Percentiles rank a stretch among this genome's conserved stretches.
phyloP scores from a whole-genome alignment of 2,329 filamentous ascomycete species.

The Raffaelea deltoideospora region DNA sequence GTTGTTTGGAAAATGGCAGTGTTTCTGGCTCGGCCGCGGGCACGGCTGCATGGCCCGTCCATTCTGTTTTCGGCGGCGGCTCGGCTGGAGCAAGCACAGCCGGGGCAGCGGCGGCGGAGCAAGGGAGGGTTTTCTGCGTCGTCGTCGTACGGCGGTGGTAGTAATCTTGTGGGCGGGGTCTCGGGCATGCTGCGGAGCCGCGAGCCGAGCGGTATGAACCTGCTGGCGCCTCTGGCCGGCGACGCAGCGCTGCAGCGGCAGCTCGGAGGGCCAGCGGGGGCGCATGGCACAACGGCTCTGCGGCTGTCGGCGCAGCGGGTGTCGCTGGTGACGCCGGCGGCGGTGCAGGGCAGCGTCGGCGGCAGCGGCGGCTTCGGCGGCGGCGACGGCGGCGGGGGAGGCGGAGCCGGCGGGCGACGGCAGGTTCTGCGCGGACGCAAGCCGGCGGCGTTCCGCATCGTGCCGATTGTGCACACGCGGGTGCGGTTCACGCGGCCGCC shows the following conservation, averaged over 20 bases:
- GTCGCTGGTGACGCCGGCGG: constrained; percentile 51
- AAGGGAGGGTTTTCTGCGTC: neutral
- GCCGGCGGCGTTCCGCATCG: constrained; percentile 46
- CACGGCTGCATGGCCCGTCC: constrained; percentile 50
- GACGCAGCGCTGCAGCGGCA: constrained; percentile 41
- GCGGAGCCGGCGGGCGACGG: too few relatives aligned
- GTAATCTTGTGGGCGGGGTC: neutral
- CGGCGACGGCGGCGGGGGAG: constrained; percentile 46
- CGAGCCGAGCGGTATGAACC: constrained; percentile 54
- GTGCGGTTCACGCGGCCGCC: constrained; percentile 56
- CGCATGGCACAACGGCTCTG: constrained; percentile 44
- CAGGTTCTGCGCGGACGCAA: constrained; percentile 23
- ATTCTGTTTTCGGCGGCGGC: constrained; percentile 49
- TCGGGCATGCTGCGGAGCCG: constrained; percentile 54
- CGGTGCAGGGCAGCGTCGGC: constrained; percentile 25
- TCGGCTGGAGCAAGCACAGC: constrained; percentile 38
- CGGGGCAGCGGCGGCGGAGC: constrained; percentile 13
- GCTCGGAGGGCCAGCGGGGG: too few relatives aligned
- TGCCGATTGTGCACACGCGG: constrained; percentile 56
- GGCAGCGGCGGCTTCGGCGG: constrained; percentile 33
- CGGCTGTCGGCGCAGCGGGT: constrained; percentile 60
- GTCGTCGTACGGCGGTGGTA: neutral
- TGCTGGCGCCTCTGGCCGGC: constrained; percentile 57
- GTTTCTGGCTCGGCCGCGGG: constrained; percentile 42
- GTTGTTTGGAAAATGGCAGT: constrained; percentile 46